Evolutionary conservation across 225 moss, liverwort and hornwort species (phyloP).

Genomic region (Straminergon stramineum): DNA sequence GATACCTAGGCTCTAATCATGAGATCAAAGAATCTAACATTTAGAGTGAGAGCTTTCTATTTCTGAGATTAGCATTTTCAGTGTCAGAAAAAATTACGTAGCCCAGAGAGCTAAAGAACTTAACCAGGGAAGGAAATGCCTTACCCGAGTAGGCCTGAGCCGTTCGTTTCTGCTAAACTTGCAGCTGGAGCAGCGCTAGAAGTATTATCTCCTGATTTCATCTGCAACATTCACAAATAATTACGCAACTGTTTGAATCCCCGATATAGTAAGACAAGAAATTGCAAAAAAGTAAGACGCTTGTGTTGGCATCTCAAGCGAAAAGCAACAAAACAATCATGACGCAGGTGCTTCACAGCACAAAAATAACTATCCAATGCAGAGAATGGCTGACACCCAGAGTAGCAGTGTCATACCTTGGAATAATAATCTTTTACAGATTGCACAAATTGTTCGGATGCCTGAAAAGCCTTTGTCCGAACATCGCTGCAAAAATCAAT

Average conservation of each 20-base stretch:
- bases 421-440: slow-evolving; percentile 44
- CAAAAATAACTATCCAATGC: background rate
- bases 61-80: background rate
- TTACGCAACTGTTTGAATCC: slow-evolving; percentile 21
- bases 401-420: slow-evolving; percentile 33
- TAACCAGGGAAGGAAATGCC: background rate
- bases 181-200: slow-evolving; percentile 21
- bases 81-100: background rate
- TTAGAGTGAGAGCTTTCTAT: background rate
- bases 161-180: slow-evolving; percentile 17
- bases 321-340: background rate
- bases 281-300: background rate
- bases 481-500: slow-evolving; percentile 53
- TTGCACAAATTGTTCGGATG: slow-evolving; percentile 68
- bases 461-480: slow-evolving; percentile 74
- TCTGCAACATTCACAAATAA: slow-evolving; percentile 11
- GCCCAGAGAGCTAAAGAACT: background rate
- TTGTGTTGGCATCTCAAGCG: background rate
- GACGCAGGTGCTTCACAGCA: background rate
- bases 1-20: background rate
- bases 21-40: background rate
- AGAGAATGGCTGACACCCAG: background rate
- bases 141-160: slow-evolving; percentile 73
- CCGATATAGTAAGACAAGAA: background rate
- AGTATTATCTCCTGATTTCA: slow-evolving; percentile 42